phyloP scores from a whole-genome alignment of 768 basidiomycete genomes.

The Crassisporium funariophilum region DNA sequence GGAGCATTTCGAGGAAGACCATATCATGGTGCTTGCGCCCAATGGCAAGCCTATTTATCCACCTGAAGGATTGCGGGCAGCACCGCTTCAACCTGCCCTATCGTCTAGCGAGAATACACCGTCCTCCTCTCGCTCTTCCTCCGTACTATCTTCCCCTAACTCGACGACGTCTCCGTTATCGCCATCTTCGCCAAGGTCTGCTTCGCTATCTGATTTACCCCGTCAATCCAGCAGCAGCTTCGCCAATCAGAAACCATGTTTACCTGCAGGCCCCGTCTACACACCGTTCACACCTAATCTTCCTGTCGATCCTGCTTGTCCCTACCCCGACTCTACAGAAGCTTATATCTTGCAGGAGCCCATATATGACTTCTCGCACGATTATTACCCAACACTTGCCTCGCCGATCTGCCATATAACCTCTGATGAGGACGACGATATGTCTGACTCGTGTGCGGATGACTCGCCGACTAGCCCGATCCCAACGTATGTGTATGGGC shows the following conservation, averaged over 20 bases:
- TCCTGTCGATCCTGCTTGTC: slow-evolving; percentile 20
- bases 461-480: background rate
- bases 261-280: slow-evolving; percentile 15
- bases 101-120: slow-evolving; percentile 8
- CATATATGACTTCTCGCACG: slow-evolving; percentile 7
- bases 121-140: slow-evolving; percentile 20
- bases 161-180: slow-evolving; percentile 15
- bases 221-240: background rate
- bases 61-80: slow-evolving; percentile 11
- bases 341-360: slow-evolving; percentile 6
- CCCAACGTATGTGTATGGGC: slow-evolving; percentile 1
- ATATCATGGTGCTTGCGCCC: slow-evolving; percentile 23
- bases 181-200: slow-evolving; percentile 8
- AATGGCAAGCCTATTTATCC: slow-evolving; percentile 38
- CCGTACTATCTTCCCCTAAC: slow-evolving; percentile 18
- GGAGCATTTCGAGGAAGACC: slow-evolving; percentile 50
- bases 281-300: slow-evolving; percentile 24
- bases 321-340: slow-evolving; percentile 17
- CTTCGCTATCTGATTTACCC: slow-evolving; percentile 4
- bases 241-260: slow-evolving; percentile 4
- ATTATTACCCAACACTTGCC: background rate
- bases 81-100: slow-evolving; percentile 12
- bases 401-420: background rate
- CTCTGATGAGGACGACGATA: slow-evolving; percentile 7
- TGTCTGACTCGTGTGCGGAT: slow-evolving; percentile 1